Evolutionary conservation across 345 rosid species (phyloP).

Genomic region (Lumnitzera racemosa): DNA sequence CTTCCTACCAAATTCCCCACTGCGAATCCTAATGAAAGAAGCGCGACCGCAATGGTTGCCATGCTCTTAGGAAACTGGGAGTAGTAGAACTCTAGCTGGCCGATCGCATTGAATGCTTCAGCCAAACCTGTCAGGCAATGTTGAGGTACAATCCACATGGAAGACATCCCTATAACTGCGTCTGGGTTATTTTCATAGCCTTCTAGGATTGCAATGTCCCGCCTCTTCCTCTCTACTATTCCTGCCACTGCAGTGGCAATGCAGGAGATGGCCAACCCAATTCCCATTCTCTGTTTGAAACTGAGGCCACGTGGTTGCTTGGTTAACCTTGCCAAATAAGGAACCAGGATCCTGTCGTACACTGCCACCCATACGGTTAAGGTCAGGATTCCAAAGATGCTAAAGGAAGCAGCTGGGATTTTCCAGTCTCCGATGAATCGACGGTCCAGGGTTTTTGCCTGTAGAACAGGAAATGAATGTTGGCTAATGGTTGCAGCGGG

Average conservation of each 20-base stretch:
- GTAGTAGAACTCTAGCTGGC: conserved; percentile 50
- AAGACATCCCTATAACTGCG: conserved; percentile 24
- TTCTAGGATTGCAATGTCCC: conserved; percentile 17
- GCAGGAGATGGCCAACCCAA: conserved; percentile 28
- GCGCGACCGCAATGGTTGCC: conserved; percentile 40
- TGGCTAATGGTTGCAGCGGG: conserved; percentile 37
- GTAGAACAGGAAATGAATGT: conserved; percentile 34
- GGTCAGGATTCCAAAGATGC: conserved; percentile 23
- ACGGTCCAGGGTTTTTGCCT: conserved; percentile 39
- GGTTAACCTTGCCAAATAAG: conserved; percentile 20
- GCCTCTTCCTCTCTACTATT: conserved; percentile 26
- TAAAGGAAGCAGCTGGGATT: conserved; percentile 37
- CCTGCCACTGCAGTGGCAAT: conserved; percentile 29
- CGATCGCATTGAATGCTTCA: conserved; percentile 39
- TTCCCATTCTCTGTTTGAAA: conserved; percentile 38
- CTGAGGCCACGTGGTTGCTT: conserved; percentile 23
- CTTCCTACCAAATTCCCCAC: conserved; percentile 34
- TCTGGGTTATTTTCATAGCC: conserved; percentile 14
- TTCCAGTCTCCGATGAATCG: conserved; percentile 11
- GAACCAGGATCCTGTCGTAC: conserved; percentile 35
- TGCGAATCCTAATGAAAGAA: conserved; percentile 23
- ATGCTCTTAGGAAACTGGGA: conserved; percentile 47
- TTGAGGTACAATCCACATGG: conserved; percentile 40
- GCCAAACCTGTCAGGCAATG: conserved; percentile 33
- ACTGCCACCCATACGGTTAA: conserved; percentile 37